Conservation (phyloP, 768 basidiomycete genomes). For the Amanita polypyramis region DNA sequence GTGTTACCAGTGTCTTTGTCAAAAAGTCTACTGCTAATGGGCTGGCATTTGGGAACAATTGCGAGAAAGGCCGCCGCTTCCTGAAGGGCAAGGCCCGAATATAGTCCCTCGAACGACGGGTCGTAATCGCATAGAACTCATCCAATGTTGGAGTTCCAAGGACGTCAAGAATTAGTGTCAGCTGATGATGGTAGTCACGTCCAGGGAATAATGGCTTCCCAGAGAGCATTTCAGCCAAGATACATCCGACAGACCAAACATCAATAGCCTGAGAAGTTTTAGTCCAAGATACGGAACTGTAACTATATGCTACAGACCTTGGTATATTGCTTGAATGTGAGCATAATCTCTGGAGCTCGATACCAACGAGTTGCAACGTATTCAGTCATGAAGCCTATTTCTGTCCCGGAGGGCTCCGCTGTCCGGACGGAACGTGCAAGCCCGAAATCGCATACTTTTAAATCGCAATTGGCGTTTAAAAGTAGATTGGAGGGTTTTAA, state of each 20-base stretch:
- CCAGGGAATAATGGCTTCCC: conserved; percentile 97
- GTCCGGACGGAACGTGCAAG: conserved; percentile 85
- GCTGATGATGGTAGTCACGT: conserved; percentile 92
- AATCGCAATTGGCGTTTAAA: conserved; percentile 94
- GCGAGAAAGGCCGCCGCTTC: conserved; percentile 72
- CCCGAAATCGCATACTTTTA: conserved; percentile 95
- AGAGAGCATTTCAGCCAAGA: conserved; percentile 94
- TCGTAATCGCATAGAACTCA: conserved; percentile 96
- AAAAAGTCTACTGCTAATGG: conserved; percentile 58
- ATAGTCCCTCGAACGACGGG: conserved; percentile 86
- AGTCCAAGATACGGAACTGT: conserved; percentile 9
- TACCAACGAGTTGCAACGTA: conserved; percentile 99
- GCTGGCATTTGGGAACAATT: conserved; percentile 86
- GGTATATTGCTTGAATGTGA: conserved; percentile 98
- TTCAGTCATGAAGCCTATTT: conserved; percentile 90
- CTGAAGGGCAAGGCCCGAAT: conserved; percentile 91
- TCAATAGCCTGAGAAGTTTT: conserved; percentile 55
- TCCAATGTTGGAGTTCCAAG: conserved; percentile 95
- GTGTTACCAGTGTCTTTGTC: conserved; percentile 68
- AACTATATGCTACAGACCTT: conserved; percentile 38
- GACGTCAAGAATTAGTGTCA: conserved; percentile 91
- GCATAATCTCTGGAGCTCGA: conserved; percentile 98
- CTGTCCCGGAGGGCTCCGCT: conserved; percentile 75
- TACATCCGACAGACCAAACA: conserved; percentile 82
- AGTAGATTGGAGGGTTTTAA: conserved; percentile 96